phyloP scores from a whole-genome alignment of 768 basidiomycete species.

The Hydnomerulius pinastri region DNA sequence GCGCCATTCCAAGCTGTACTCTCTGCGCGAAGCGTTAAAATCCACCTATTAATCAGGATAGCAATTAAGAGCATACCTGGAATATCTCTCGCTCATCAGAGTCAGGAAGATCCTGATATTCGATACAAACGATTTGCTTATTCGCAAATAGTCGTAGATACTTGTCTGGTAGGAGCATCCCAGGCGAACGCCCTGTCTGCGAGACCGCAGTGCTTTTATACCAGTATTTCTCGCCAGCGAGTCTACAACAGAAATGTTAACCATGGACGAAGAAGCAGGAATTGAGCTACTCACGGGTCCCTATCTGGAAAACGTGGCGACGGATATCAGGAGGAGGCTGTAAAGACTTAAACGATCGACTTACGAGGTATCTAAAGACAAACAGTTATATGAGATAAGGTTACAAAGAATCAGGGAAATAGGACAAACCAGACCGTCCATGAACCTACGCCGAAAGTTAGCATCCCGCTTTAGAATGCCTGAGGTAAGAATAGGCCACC shows the following conservation, averaged over 20 bases:
- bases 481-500: slow-evolving; percentile 41
- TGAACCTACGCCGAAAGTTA: slow-evolving; percentile 46
- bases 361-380: slow-evolving; percentile 55
- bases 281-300: slow-evolving; percentile 43
- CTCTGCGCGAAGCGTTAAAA: too few relatives aligned
- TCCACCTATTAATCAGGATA: too few relatives aligned
- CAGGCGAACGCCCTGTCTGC: slow-evolving; percentile 16
- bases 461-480: background rate
- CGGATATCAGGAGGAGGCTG: background rate
- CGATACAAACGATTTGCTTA: slow-evolving; percentile 82
- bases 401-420: background rate
- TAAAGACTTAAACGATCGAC: slow-evolving; percentile 11
- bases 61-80: slow-evolving; percentile 47
- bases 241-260: slow-evolving; percentile 11
- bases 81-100: slow-evolving; percentile 68
- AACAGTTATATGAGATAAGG: slow-evolving; percentile 7
- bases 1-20: slow-evolving; percentile 77
- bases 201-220: slow-evolving; percentile 37
- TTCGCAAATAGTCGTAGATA: slow-evolving; percentile 63
- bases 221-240: slow-evolving; percentile 48
- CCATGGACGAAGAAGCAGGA: too few relatives aligned
- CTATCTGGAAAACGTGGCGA: slow-evolving; percentile 30
- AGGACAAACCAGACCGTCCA: slow-evolving; percentile 64
- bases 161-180: slow-evolving; percentile 50
- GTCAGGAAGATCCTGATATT: slow-evolving; percentile 63